Conservation (phyloP, 129 eudicot species). For the Pulicaria dysenterica region DNA sequence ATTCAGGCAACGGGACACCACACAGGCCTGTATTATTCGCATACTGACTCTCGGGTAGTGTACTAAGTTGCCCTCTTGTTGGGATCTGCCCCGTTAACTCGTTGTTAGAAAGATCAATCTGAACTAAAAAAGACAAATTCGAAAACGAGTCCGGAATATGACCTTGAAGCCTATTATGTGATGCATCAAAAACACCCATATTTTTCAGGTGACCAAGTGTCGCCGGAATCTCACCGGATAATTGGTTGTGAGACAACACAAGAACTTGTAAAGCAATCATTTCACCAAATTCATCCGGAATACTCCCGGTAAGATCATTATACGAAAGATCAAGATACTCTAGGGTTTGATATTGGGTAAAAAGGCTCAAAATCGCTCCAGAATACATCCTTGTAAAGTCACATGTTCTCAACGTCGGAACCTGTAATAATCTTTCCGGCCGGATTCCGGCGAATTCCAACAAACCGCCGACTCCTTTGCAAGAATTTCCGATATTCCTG, state of each 20-base stretch:
- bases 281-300: conserved; percentile 89
- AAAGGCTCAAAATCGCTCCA: conserved; percentile 79
- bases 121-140: conserved; percentile 73
- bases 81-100: conserved; percentile 93
- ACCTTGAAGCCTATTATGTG: conserved; percentile 82
- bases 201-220: conserved; percentile 77
- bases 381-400: conserved; percentile 87
- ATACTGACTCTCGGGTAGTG: conserved; percentile 83
- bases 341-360: conserved; percentile 83
- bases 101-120: conserved; percentile 83
- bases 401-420: conserved; percentile 76
- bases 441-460: conserved; percentile 87
- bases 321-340: conserved; percentile 98
- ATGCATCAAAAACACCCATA: conserved; percentile 86
- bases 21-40: conserved; percentile 81
- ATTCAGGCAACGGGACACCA: conserved; percentile 75
- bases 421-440: conserved; percentile 80
- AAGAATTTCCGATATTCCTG: conserved; percentile 81
- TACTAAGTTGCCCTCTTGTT: conserved; percentile 78
- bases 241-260: conserved; percentile 70
- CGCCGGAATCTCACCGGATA: conserved; percentile 81
- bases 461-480: conserved; percentile 91
- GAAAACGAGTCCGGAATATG: conserved; percentile 87
- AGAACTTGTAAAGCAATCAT: conserved; percentile 93
- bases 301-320: conserved; percentile 72